phyloP scores from a whole-genome alignment of 129 eudicot genomes.

The Dittrichia graveolens region DNA sequence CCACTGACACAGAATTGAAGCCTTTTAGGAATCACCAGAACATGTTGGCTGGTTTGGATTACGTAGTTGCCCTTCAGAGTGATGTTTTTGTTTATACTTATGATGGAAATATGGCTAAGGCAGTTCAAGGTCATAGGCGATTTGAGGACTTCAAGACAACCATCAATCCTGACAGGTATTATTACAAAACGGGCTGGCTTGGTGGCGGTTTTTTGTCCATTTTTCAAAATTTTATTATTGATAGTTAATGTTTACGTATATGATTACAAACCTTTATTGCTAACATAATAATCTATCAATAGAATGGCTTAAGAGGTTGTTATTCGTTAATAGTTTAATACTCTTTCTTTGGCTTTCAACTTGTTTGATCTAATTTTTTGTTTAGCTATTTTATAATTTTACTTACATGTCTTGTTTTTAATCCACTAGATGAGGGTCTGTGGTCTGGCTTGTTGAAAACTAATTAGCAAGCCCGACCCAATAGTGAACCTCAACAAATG shows the following conservation, averaged over 20 bases:
- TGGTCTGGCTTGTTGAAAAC: too few relatives aligned
- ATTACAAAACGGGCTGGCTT: not conserved
- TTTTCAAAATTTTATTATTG: not conserved
- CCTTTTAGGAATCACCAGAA: constrained; percentile 88
- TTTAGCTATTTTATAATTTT: too few relatives aligned
- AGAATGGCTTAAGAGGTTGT: too few relatives aligned
- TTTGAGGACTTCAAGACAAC: constrained; percentile 93
- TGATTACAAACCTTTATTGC: not conserved
- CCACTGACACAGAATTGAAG: constrained; percentile 72
- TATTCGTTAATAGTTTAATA: too few relatives aligned
- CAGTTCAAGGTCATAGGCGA: constrained; percentile 92
- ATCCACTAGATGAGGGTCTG: too few relatives aligned
- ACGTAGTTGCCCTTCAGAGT: constrained; percentile 89
- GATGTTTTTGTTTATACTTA: constrained; percentile 92
- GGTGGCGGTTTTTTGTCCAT: not conserved
- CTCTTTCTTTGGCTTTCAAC: too few relatives aligned
- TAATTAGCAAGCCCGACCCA: too few relatives aligned
- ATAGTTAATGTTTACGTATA: not conserved
- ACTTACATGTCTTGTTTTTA: too few relatives aligned
- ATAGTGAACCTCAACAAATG: too few relatives aligned
- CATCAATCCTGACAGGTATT: constrained; percentile 90
- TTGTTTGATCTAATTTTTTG: too few relatives aligned
- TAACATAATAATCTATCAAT: not conserved
- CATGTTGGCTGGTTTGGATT: constrained; percentile 96
- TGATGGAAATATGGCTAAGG: constrained; percentile 99